Conservation (phyloP, 23 red algal species). For the Gracilaria domingensis region DNA sequence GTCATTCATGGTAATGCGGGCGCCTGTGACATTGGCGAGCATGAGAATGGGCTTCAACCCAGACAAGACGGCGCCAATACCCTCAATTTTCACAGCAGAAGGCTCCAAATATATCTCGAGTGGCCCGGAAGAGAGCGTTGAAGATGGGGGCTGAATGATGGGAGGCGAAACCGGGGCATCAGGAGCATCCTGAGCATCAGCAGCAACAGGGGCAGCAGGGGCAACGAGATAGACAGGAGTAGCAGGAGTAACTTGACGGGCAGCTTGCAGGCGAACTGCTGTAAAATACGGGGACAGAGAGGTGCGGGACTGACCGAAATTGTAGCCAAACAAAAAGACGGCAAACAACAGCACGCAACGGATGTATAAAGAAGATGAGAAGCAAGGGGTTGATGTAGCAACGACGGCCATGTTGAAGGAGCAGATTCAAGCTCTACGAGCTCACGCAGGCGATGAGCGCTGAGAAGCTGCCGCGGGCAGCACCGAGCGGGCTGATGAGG, state of each 20-base stretch:
- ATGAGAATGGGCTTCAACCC: conserved; percentile 40
- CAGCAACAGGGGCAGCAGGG: no score
- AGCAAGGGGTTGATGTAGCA: background rate
- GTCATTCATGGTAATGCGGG: conserved; percentile 34
- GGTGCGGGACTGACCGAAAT: background rate
- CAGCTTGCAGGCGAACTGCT: background rate
- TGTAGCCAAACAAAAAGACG: background rate
- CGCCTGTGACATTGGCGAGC: conserved; percentile 13
- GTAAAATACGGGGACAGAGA: background rate
- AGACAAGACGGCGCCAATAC: conserved; percentile 39
- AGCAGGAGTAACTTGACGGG: background rate
- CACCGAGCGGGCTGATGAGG: no score
- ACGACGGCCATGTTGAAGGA: background rate
- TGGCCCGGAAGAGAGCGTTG: no score
- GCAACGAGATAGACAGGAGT: no score
- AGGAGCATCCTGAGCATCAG: no score
- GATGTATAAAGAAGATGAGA: background rate
- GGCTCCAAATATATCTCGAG: conserved; percentile 12
- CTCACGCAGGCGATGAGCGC: no score
- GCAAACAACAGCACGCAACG: background rate
- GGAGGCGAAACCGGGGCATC: no score
- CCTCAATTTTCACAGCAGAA: conserved; percentile 20
- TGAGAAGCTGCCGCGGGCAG: no score
- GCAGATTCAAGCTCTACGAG: no score
- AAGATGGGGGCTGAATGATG: no score